Percentiles rank a stretch among this genome's conserved stretches.
Evolutionary conservation across 202 grass and related monocot genomes (phyloP).

Genomic region (Hordeum pubiflorum): DNA sequence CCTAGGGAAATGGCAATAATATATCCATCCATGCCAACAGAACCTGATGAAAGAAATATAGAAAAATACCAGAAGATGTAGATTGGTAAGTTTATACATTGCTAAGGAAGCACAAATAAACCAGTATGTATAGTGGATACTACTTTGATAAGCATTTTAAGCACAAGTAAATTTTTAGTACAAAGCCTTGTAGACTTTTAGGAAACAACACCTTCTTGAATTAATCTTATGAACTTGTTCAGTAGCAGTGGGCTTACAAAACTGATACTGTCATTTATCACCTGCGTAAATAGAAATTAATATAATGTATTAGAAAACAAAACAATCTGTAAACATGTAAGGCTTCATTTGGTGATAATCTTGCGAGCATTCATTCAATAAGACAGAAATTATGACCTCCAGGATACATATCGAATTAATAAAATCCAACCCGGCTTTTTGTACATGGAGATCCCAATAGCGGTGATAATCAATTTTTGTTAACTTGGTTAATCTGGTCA

Average conservation of each 20-base stretch:
- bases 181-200: background rate
- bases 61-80: constrained; percentile 10
- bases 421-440: background rate
- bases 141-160: background rate
- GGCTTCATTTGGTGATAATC: background rate
- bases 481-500: background rate
- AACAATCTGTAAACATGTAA: background rate
- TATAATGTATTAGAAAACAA: constrained; percentile 1
- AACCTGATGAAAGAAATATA: constrained; percentile 45
- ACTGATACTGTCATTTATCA: constrained; percentile 75
- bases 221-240: constrained; percentile 78
- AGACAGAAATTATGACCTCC: background rate
- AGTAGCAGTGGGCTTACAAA: constrained; percentile 78
- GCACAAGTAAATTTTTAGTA: too few species aligned
- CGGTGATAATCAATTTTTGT: background rate
- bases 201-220: constrained; percentile 66
- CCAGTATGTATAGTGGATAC: background rate
- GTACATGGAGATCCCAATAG: background rate
- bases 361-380: background rate
- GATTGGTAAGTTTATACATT: background rate
- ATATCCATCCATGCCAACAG: constrained; percentile 66
- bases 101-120: background rate
- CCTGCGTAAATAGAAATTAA: constrained; percentile 34
- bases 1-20: constrained; percentile 76
- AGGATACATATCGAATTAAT: background rate